Percentiles rank a stretch among this genome's conserved stretches.
phyloP scores from a whole-genome alignment of 768 basidiomycete genomes.

The Boletus insuetus region DNA sequence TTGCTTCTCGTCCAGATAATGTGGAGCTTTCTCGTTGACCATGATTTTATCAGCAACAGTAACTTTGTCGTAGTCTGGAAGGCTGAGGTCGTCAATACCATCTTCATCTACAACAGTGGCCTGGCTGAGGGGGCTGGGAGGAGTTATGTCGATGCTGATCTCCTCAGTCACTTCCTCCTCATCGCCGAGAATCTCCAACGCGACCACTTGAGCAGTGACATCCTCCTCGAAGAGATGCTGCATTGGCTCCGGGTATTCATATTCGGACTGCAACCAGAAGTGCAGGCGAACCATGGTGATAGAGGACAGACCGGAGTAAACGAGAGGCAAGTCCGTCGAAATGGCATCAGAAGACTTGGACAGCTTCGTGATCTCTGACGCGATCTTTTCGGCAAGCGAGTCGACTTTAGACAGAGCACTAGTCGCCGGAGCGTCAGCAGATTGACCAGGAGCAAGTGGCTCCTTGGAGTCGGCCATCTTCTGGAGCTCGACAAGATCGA shows the following conservation, averaged over 20 bases:
- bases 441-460: background rate
- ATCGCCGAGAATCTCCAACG: slow-evolving; percentile 26
- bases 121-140: slow-evolving; percentile 16
- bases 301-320: slow-evolving; percentile 31
- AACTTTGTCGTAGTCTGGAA: slow-evolving; percentile 3
- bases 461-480: slow-evolving; percentile 10
- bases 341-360: slow-evolving; percentile 26
- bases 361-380: slow-evolving; percentile 30
- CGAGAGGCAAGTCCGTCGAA: slow-evolving; percentile 30
- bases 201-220: slow-evolving; percentile 27
- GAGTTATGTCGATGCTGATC: slow-evolving; percentile 3
- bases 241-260: slow-evolving; percentile 30
- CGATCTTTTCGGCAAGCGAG: slow-evolving; percentile 33
- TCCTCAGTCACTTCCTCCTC: slow-evolving; percentile 19
- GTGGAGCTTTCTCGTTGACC: background rate
- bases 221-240: slow-evolving; percentile 31
- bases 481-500: slow-evolving; percentile 12
- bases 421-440: slow-evolving; percentile 6
- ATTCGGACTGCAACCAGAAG: slow-evolving; percentile 34
- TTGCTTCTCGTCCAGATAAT: slow-evolving; percentile 3
- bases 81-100: background rate
- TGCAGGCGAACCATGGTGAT: slow-evolving; percentile 30
- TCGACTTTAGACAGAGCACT: slow-evolving; percentile 16
- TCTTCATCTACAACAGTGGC: slow-evolving; percentile 22
- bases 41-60: background rate